These are phyloP conservation scores for Theileria orientalis DNA, from an alignment of 169 alveolate genomes.

Conservation along the genomic window DNA sequence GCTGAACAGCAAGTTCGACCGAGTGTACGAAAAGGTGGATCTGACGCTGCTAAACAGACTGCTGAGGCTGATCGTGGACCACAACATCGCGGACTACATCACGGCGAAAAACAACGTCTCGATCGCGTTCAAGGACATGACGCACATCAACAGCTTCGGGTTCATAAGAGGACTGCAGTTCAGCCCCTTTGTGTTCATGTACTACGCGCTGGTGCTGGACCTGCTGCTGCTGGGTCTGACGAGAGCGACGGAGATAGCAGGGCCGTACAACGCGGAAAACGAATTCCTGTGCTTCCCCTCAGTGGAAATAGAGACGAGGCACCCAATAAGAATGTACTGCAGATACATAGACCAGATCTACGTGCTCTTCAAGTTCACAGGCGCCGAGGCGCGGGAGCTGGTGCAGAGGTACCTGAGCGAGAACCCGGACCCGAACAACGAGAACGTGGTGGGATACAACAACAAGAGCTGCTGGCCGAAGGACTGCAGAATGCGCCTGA, in stretches of 20 bases:
- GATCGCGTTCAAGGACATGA: constrained; percentile 98
- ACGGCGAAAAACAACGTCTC: constrained; percentile 98
- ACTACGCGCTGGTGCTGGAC: constrained; percentile 89
- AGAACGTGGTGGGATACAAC: constrained; percentile 97
- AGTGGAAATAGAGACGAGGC: constrained; percentile 92
- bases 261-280: constrained; percentile 90
- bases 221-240: constrained; percentile 94
- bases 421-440: constrained; percentile 99
- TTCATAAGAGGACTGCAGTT: constrained; percentile 97
- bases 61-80: constrained; percentile 98
- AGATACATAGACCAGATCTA: constrained; percentile 95
- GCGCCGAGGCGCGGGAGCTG: constrained; percentile 95
- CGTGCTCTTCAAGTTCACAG: constrained; percentile 91
- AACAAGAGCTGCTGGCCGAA: constrained; percentile 99
- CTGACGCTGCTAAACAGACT: constrained; percentile 95
- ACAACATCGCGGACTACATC: constrained; percentile 99
- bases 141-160: constrained; percentile 97
- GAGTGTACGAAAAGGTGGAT: constrained; percentile 96
- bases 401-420: constrained; percentile 97
- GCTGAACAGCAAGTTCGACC: constrained; percentile 85
- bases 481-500: constrained; percentile 99
- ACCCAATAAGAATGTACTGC: constrained; percentile 97
- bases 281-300: constrained; percentile 92
- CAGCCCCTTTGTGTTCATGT: constrained; percentile 96
- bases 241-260: constrained; percentile 99